Evolutionary conservation across 148 eudicot species (phyloP), one percentile per base, ranked within the genome.

Genomic region (Chenopodium formosanum): DNA sequence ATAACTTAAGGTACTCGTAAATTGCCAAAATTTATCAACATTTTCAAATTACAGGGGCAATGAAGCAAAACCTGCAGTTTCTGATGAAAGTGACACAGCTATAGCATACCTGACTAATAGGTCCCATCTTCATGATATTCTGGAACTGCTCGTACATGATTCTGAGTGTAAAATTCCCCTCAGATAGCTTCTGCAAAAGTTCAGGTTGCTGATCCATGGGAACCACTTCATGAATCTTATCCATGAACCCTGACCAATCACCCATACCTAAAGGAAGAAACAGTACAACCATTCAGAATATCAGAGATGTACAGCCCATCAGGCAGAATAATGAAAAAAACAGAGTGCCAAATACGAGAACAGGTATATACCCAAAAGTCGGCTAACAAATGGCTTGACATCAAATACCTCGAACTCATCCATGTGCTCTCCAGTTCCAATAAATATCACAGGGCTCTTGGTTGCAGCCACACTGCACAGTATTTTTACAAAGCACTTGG

Each of bases 351-450:
- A 64, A 27, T 66, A 70, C 14, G 48, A 80, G 58, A 50, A 58
- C 11, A 58, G 79, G 75, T 66, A 34, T 83, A 13, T 83, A 96
- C 99, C 99, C 90, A 94, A 90, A 85, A 96, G 98, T 48, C 99
- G 95, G 83, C 98, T 94, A 66, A 96, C 99, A 86, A 96, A 94
- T 37, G 99, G 98, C 90, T 96, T 94, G 27, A 92, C 99, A 88
- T 96, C 98, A 84, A 96, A 96, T 75, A 93, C 88, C 86, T 96
- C 99, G 86, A 94, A 96, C 83, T 96, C 99, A 84, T 96, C 99
- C 99, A 96, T 96, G 80, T 96, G 99, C 84, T 96, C 99, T 85
- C 99, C 99, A 44, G 99, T 96, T 80, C 99, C 99, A 79, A 96
- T 96, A 79, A 96, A 96, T 78, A 94, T 96, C 81, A 96, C 95